Evolutionary conservation across 2,329 filamentous ascomycete genomes (phyloP), one percentile per base, ranked within the genome.

Genomic region (Talaromyces piceae): DNA sequence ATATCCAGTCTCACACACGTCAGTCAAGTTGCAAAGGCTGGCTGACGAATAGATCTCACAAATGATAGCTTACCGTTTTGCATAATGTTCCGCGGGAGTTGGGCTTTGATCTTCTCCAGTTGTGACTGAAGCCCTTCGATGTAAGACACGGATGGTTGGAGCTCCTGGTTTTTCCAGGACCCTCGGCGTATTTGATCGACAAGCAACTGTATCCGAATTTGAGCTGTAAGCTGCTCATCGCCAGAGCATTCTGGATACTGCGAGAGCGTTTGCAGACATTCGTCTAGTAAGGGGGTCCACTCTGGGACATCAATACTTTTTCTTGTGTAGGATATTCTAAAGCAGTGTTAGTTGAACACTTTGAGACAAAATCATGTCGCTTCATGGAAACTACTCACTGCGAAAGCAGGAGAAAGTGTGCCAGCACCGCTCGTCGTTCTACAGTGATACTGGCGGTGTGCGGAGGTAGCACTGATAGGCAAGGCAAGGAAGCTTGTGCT

Each of bases 401-500:
- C 20, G 47, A 49, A 11, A 49, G 11, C 23, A 49, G 25, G 47
- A 49, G 26, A 49, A 49, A 49, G 47, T 43, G 31, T 49, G 47
- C 37, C 2, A 49, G 47, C 12, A 28, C 31, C 33, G 47, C 37
- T 43, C 47, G 37, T 18, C 47, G 47, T 43, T 20, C 47, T 43
- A 7, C 8, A n/a, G 18, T 43, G 5, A 16, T 11, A 11, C 43
- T 43, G 7, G 26, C 16, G 4, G 41, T 13, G 41, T n/a, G n/a
- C n/a, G 30, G 37, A 31, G n/a, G 16, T 31, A 26, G 18, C 26
- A 5, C 39, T 20, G 13, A 20, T 27, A 28, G 27, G 23, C 41
- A 50, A 13, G 48, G 41, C 12, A 8, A 18, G 22, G 22, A 26
- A 5, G 20, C 12, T 50, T 50, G 41, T 50, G 47, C 18, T 49